A percentile compares a stretch with the other conserved stretches of the same genome.
Evolutionary conservation across 176 grass and related monocot species (phyloP).

Genomic region (Eremochloa ophiuroides): DNA sequence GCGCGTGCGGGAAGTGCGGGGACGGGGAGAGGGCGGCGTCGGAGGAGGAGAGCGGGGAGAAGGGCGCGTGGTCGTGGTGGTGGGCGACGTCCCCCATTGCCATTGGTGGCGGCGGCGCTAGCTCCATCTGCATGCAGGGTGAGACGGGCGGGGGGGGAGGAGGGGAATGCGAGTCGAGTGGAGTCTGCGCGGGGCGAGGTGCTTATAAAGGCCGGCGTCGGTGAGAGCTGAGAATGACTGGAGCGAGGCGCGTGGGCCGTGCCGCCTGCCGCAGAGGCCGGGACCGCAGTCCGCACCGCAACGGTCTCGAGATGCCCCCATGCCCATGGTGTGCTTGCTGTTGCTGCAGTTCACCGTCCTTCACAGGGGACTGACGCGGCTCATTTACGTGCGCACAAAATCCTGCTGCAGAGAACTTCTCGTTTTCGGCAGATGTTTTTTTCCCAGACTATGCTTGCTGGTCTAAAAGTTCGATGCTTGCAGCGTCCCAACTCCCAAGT

Average conservation of each 20-base stretch:
- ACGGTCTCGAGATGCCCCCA: background rate
- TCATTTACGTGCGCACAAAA: background rate
- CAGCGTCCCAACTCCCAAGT: background rate
- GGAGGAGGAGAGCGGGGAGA: conserved; percentile 31
- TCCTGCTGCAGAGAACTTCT: background rate
- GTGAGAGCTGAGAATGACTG: conserved; percentile 10
- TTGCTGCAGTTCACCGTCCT: background rate
- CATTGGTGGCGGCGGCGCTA: background rate
- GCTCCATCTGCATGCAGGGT: conserved; percentile 37
- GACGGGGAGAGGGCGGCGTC: conserved; percentile 13
- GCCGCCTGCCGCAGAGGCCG: background rate
- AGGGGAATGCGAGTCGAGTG: background rate
- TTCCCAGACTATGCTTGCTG: background rate
- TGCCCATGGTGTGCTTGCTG: background rate
- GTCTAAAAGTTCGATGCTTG: background rate
- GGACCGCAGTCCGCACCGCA: background rate
- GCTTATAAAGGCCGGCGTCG: conserved; percentile 33
- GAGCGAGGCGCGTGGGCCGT: background rate
- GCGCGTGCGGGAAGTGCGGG: conserved; percentile 21
- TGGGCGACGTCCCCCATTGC: conserved; percentile 27
- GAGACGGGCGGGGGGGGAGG: background rate
- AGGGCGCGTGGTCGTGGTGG: conserved; percentile 1
- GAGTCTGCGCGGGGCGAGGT: background rate
- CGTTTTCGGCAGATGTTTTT: background rate
- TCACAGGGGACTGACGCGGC: background rate